Conservation (phyloP, 805 yeast genomes). For the Ogataea naganishii region DNA sequence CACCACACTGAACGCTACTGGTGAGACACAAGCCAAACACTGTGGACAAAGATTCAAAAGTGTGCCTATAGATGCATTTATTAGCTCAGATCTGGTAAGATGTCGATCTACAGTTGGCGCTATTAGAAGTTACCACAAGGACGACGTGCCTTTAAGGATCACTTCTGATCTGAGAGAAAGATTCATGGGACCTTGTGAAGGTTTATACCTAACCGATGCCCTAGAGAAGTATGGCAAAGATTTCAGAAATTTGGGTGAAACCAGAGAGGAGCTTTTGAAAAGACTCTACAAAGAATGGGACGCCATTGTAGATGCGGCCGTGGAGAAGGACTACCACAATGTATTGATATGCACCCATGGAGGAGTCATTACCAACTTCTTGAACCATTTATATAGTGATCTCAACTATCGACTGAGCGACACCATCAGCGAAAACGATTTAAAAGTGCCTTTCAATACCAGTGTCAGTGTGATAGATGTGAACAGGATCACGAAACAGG, state of each 20-base stretch:
- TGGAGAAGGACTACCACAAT: conserved; percentile 30
- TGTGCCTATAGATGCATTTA: conserved; percentile 34
- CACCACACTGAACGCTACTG: conserved; percentile 53
- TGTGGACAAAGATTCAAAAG: conserved; percentile 38
- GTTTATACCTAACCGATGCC: conserved; percentile 64
- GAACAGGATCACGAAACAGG: conserved; percentile 28
- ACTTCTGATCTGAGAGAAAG: conserved; percentile 58
- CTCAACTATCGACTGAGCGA: conserved; percentile 28
- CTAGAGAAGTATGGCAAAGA: conserved; percentile 43
- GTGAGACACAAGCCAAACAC: conserved; percentile 48
- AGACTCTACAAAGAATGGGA: conserved; percentile 44
- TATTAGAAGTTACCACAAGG: conserved; percentile 24
- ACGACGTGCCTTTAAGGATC: conserved; percentile 17
- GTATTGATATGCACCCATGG: conserved; percentile 70
- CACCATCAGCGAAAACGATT: conserved; percentile 28
- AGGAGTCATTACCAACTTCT: conserved; percentile 61
- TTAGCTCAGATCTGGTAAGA: conserved; percentile 47
- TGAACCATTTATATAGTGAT: conserved; percentile 39
- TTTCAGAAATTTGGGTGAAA: conserved; percentile 64
- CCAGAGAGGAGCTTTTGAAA: conserved; percentile 30
- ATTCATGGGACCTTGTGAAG: conserved; percentile 72
- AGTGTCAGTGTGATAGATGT: conserved; percentile 63
- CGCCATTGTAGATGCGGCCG: conserved; percentile 28
- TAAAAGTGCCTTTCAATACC: conserved; percentile 65
- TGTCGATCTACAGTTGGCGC: conserved; percentile 51